Evolutionary conservation across 805 yeast genomes (phyloP).

Genomic region (Brettanomyces naardenensis): DNA sequence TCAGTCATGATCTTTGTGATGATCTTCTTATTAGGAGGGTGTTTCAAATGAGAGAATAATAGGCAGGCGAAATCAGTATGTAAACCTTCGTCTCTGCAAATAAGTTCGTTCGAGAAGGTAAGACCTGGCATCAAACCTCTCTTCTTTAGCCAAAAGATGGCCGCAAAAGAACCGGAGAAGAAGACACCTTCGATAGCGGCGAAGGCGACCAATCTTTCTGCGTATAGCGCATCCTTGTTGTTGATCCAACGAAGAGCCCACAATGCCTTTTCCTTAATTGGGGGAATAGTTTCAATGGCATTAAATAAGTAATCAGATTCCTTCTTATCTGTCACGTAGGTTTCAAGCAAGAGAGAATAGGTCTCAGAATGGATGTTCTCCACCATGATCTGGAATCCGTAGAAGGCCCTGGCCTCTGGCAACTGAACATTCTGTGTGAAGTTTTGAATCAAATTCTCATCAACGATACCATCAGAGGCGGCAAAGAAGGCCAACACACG

Average conservation of each 20-base stretch:
- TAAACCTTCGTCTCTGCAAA: slow-evolving; percentile 97
- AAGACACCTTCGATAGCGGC: slow-evolving; percentile 99
- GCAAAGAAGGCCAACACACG: slow-evolving; percentile 96
- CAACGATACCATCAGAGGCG: slow-evolving; percentile 97
- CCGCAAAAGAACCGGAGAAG: slow-evolving; percentile 97
- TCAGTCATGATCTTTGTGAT: slow-evolving; percentile 86
- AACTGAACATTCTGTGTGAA: slow-evolving; percentile 95
- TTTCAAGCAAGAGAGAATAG: slow-evolving; percentile 87
- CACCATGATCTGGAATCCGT: slow-evolving; percentile 99
- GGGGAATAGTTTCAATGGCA: slow-evolving; percentile 94
- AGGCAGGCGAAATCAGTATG: slow-evolving; percentile 98
- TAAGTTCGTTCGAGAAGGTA: slow-evolving; percentile 94
- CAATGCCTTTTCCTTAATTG: slow-evolving; percentile 94
- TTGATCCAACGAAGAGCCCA: slow-evolving; percentile 98
- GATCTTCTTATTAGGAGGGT: slow-evolving; percentile 75
- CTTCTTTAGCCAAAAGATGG: slow-evolving; percentile 98
- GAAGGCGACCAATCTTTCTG: slow-evolving; percentile 93
- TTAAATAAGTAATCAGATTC: slow-evolving; percentile 87
- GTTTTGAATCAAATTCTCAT: slow-evolving; percentile 95
- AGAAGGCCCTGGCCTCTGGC: slow-evolving; percentile 97
- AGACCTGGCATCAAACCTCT: slow-evolving; percentile 99
- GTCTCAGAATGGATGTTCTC: slow-evolving; percentile 98
- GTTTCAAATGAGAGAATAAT: slow-evolving; percentile 83
- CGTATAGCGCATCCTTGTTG: slow-evolving; percentile 82
- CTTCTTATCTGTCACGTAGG: slow-evolving; percentile 93